Conservation (phyloP, 148 eudicot genomes). For the Diospyros lotus region DNA sequence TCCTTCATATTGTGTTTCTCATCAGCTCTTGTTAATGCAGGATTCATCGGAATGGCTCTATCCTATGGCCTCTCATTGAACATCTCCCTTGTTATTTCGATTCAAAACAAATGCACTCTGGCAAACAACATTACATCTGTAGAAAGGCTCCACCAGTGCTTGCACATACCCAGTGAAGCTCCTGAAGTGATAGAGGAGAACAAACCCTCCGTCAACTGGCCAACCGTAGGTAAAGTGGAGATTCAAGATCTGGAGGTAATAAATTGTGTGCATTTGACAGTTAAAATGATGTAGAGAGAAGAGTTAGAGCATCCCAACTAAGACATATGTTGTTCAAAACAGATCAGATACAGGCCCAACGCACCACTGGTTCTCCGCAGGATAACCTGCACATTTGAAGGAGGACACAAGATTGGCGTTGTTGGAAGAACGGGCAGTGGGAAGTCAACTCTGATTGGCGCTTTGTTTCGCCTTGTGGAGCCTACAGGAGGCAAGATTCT, state of each 20-base stretch:
- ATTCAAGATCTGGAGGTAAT: constrained; percentile 68
- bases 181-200: constrained; percentile 62
- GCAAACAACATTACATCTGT: constrained; percentile 84
- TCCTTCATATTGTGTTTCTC: constrained; percentile 5
- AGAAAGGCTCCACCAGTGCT: constrained; percentile 86
- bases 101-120: constrained; percentile 76
- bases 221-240: constrained; percentile 69
- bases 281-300: not conserved
- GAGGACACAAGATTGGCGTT: constrained; percentile 20
- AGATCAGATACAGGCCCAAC: constrained; percentile 15
- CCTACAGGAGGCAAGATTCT: constrained; percentile 15
- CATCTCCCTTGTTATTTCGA: constrained; percentile 60
- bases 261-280: not conserved
- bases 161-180: constrained; percentile 84
- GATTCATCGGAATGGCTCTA: constrained; percentile 92
- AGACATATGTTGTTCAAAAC: not conserved
- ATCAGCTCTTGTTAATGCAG: constrained; percentile 33
- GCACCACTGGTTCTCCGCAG: constrained; percentile 18
- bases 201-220: constrained; percentile 79
- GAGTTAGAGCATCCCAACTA: not conserved
- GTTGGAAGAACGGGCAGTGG: constrained; percentile 25
- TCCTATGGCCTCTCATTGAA: constrained; percentile 92
- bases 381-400: constrained; percentile 21
- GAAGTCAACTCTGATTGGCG: constrained; percentile 24
- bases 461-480: constrained; percentile 21